Evolutionary conservation across 116 monocot genomes (phyloP).

Genomic region (Zostera marina): DNA sequence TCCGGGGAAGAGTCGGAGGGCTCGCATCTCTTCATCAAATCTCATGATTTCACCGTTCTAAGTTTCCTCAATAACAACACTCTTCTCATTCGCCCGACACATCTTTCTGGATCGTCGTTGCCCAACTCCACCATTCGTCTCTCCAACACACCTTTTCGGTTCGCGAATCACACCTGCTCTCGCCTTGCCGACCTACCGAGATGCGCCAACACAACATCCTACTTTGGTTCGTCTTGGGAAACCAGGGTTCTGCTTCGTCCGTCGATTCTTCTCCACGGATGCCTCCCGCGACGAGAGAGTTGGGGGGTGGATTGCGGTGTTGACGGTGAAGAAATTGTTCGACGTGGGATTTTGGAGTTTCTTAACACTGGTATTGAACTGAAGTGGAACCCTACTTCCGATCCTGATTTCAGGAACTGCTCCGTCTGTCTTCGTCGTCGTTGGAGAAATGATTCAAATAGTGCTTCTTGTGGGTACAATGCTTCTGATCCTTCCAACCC

Average conservation of each 20-base stretch:
- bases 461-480: slow-evolving; percentile 43
- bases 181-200: slow-evolving; percentile 17
- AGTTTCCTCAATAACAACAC: slow-evolving; percentile 3
- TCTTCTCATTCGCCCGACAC: neutral
- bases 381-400: slow-evolving; percentile 17
- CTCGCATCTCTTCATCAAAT: slow-evolving; percentile 16
- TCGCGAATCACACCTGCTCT: slow-evolving; percentile 15
- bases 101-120: slow-evolving; percentile 1
- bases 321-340: neutral
- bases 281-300: neutral
- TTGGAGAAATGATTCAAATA: neutral
- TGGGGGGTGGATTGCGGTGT: neutral
- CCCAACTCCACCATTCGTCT: slow-evolving; percentile 18
- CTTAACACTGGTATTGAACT: slow-evolving; percentile 17
- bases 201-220: slow-evolving; percentile 1
- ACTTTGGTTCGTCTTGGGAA: neutral
- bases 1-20: slow-evolving; percentile 6
- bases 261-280: slow-evolving; percentile 13
- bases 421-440: slow-evolving; percentile 14
- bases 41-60: slow-evolving; percentile 9
- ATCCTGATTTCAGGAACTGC: slow-evolving; percentile 38
- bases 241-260: slow-evolving; percentile 13
- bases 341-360: slow-evolving; percentile 6
- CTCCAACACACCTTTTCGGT: slow-evolving; percentile 30
- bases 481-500: slow-evolving; percentile 22